These are phyloP conservation scores for Tubosaeta brunneosetosa DNA, from an alignment of 768 basidiomycete genomes.

Conservation along the genomic window DNA sequence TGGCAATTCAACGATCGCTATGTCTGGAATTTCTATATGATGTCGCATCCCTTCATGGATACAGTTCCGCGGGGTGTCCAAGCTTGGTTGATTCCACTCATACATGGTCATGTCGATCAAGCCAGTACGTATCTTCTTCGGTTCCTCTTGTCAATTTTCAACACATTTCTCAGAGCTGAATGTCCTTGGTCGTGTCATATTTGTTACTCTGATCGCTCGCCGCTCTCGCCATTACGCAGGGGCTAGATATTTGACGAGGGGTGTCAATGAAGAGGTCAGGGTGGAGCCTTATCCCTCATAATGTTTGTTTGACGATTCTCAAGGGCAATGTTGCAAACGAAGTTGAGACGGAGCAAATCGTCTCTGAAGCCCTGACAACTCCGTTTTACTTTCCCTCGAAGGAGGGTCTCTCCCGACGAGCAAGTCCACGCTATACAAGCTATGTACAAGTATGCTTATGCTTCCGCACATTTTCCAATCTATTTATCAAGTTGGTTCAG, in stretches of 20 bases:
- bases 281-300: neutral
- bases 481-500: slow-evolving; percentile 32
- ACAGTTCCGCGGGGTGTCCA: slow-evolving; percentile 43
- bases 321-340: slow-evolving; percentile 98
- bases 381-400: slow-evolving; percentile 73
- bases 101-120: slow-evolving; percentile 97
- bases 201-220: slow-evolving; percentile 91
- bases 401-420: slow-evolving; percentile 42
- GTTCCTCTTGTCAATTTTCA: too few species aligned
- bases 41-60: slow-evolving; percentile 61
- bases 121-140: slow-evolving; percentile 64
- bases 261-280: slow-evolving; percentile 84
- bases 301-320: neutral
- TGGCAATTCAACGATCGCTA: slow-evolving; percentile 84
- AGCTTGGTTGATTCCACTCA: slow-evolving; percentile 85
- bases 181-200: slow-evolving; percentile 84
- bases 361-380: slow-evolving; percentile 84
- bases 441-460: slow-evolving; percentile 71
- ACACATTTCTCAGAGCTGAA: slow-evolving; percentile 63
- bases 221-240: slow-evolving; percentile 95
- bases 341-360: slow-evolving; percentile 98
- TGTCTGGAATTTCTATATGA: slow-evolving; percentile 93
- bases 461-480: neutral
- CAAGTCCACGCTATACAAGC: slow-evolving; percentile 86
- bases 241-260: slow-evolving; percentile 89